phyloP scores from a whole-genome alignment of 225 moss, liverwort and hornwort species.

The Asterella californica region DNA sequence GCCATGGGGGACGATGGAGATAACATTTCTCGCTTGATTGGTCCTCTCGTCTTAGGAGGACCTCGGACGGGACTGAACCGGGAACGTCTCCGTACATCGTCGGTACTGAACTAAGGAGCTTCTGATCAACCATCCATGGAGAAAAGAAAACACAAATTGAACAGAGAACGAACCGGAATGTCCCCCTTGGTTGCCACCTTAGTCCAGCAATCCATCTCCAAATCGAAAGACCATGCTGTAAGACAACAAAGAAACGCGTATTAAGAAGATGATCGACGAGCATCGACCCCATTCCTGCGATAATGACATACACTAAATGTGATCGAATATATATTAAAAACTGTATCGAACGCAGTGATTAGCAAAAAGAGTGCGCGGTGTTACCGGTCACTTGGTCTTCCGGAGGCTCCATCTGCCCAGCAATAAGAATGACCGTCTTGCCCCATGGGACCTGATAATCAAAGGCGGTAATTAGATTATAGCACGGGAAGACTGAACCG shows the following conservation, averaged over 20 bases:
- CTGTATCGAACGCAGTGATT: not conserved
- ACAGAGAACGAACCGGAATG: slow-evolving; percentile 59
- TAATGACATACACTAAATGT: not conserved
- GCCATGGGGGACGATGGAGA: too few species aligned
- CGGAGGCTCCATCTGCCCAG: slow-evolving; percentile 62
- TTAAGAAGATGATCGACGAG: not conserved
- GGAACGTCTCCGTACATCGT: not conserved
- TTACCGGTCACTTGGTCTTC: slow-evolving; percentile 73
- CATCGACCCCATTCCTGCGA: not conserved
- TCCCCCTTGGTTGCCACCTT: slow-evolving; percentile 83
- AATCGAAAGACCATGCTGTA: slow-evolving; percentile 99
- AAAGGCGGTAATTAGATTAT: not conserved
- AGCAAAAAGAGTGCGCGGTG: not conserved
- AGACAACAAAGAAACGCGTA: not conserved
- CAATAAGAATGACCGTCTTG: slow-evolving; percentile 84
- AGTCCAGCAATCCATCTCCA: slow-evolving; percentile 89
- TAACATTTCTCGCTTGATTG: not conserved
- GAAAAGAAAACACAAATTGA: not conserved
- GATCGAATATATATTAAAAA: not conserved
- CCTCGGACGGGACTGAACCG: not conserved
- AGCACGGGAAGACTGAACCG: not conserved
- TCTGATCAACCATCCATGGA: not conserved
- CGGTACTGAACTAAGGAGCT: not conserved
- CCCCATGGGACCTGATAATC: slow-evolving; percentile 85
- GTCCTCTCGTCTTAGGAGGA: not conserved